Evolutionary conservation across 2,329 filamentous ascomycete genomes (phyloP), one percentile per base, ranked within the genome.

Genomic region (Fusarium hainanense): DNA sequence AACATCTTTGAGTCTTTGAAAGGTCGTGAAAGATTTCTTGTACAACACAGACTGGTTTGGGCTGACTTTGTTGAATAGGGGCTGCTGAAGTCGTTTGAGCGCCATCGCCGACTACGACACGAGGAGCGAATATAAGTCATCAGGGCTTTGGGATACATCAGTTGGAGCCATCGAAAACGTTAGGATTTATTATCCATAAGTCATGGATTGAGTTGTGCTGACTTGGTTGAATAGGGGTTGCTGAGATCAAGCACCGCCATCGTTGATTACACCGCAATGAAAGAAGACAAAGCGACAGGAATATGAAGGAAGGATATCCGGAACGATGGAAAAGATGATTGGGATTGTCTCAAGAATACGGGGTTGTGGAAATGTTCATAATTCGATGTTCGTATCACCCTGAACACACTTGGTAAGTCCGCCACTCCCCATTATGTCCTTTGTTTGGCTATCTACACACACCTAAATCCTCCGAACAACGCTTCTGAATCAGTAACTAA

Each of bases 381-480:
- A 43, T 46, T 41, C 27, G 12, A 16, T 44, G 32, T 28, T 10
- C 23, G 3, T 52, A 13, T 37, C 18, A 23, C 21, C 7, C 37
- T 47, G 44, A 59, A 59, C 51, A 42, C 28, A 44, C 14, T 41
- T 32, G 34, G 23, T 42, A 32, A 32, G 21, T n/a, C 23, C 23
- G 27, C 21, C 30, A 56, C 9, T 9, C 9, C 16, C 40, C 47
- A 40, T 27, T 34, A 21, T 21, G 42, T 32, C 40, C 46, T 37
- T 66, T 66, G 30, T 54, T 52, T 49, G 42, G 28, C 20, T 21
- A 40, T n/a, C 47, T 23, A 37, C 14, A 10, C 47, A 44, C 27
- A 37, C 42, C 16, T 21, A 23, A 42, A 42, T 28, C 10, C 20
- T 37, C 12, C 8, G 40, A 43, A 21, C 21, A 41, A 18, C 11